Evolutionary conservation across 108 stramenopile genomes (phyloP).

Genomic region (Stephanodiscus minutulus): DNA sequence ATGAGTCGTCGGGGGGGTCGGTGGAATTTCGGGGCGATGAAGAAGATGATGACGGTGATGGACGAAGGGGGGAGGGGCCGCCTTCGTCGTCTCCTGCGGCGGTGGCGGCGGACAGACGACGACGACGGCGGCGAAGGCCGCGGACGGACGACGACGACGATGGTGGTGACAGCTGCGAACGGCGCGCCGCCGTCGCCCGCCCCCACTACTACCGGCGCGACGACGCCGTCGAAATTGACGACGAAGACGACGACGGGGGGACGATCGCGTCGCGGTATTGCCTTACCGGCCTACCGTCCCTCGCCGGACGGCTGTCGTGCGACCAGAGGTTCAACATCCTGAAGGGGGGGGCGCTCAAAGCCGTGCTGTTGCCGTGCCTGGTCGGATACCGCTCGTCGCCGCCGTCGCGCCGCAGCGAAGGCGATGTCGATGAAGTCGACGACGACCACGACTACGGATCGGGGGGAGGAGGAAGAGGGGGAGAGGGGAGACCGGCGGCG

Average conservation of each 20-base stretch:
- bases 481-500: background rate
- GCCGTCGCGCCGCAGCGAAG: background rate
- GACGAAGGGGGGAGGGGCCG: too few relatives aligned
- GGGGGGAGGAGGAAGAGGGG: too few relatives aligned
- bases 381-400: background rate
- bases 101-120: too few relatives aligned
- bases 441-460: too few relatives aligned
- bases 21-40: too few relatives aligned
- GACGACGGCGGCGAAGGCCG: slow-evolving; percentile 1
- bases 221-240: background rate
- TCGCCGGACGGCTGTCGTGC: slow-evolving; percentile 60
- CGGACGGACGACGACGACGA: too few relatives aligned
- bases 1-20: too few relatives aligned
- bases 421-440: background rate
- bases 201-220: background rate
- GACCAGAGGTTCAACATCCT: slow-evolving; percentile 74
- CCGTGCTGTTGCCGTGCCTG: slow-evolving; percentile 31
- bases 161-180: too few relatives aligned
- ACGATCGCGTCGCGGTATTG: slow-evolving; percentile 63
- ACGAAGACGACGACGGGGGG: background rate
- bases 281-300: slow-evolving; percentile 62
- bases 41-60: too few relatives aligned
- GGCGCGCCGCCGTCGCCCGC: background rate
- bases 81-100: too few relatives aligned
- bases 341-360: slow-evolving; percentile 46